Conservation (phyloP, 2,329 filamentous ascomycete species). For the Diaporthe australafricana region DNA sequence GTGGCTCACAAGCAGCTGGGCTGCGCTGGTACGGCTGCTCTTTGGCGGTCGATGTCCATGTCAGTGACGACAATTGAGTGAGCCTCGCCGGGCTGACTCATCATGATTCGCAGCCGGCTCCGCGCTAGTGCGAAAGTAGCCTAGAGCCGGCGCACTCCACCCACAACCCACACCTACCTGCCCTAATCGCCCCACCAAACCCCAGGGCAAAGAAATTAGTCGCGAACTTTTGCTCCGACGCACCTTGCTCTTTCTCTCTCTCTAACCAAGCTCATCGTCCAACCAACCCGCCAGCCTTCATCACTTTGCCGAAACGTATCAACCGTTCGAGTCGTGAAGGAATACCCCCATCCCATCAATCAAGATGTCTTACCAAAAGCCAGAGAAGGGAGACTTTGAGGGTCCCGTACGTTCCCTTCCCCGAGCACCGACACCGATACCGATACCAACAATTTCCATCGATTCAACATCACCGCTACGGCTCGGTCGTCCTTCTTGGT, state of each 20-base stretch:
- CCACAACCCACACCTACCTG: not conserved
- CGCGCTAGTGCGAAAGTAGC: not conserved
- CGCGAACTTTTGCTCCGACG: constrained; percentile 4
- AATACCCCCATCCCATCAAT: constrained; percentile 46
- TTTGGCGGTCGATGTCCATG: not conserved
- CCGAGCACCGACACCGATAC: not conserved
- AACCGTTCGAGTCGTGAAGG: constrained; percentile 86
- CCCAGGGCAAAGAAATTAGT: constrained; percentile 9
- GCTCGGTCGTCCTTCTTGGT: not conserved
- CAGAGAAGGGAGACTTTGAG: constrained; percentile 93
- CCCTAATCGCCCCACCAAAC: constrained; percentile 26
- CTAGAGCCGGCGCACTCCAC: not conserved
- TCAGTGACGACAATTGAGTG: not conserved
- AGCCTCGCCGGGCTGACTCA: constrained; percentile 37
- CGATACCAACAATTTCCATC: too few species aligned
- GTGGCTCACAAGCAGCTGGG: not conserved
- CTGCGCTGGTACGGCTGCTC: not conserved
- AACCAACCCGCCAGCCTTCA: constrained; percentile 62
- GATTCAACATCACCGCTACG: not conserved
- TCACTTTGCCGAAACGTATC: constrained; percentile 82
- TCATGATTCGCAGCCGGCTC: not conserved
- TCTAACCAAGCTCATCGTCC: constrained; percentile 9
- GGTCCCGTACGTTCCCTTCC: constrained; percentile 73
- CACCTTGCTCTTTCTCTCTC: not conserved
- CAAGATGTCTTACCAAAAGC: constrained; percentile 95